Evolutionary conservation across 805 yeast genomes (phyloP).

Genomic region (Candida pseudofarinosa): DNA sequence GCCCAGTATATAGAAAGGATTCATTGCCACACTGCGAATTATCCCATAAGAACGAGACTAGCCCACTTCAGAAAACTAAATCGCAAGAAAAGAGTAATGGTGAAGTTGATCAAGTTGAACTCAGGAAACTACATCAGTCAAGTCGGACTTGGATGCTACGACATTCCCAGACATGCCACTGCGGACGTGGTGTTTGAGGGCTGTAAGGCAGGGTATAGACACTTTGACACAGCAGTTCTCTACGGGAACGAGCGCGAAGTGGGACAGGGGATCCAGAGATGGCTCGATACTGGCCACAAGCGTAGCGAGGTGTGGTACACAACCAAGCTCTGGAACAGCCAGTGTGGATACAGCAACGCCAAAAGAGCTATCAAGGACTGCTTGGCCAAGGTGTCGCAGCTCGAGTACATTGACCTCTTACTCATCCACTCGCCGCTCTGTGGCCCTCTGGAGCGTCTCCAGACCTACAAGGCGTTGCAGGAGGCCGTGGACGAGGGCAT

Average conservation of each 20-base stretch:
- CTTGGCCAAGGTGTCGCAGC: constrained; percentile 43
- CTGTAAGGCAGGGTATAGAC: constrained; percentile 61
- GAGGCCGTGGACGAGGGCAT: constrained; percentile 49
- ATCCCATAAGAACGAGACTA: no score
- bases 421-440: constrained; percentile 59
- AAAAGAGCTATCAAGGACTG: constrained; percentile 55
- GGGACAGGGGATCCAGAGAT: constrained; percentile 54
- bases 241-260: constrained; percentile 67
- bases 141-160: constrained; percentile 50
- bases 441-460: constrained; percentile 39
- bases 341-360: constrained; percentile 57
- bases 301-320: constrained; percentile 43
- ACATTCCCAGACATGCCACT: constrained; percentile 30
- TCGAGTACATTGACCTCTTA: constrained; percentile 69
- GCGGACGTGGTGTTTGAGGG: constrained; percentile 50
- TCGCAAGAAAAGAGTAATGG: no score
- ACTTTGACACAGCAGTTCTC: constrained; percentile 70
- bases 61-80: no score
- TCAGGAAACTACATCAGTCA: constrained; percentile 38
- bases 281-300: constrained; percentile 29
- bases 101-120: constrained; percentile 17
- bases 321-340: constrained; percentile 70
- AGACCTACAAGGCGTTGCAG: constrained; percentile 54
- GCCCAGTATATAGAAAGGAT: no score
- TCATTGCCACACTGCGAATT: no score